Evolutionary conservation across 106 monocot genomes (phyloP), one percentile per base, ranked within the genome.

Genomic region (Apostasia ramifera): DNA sequence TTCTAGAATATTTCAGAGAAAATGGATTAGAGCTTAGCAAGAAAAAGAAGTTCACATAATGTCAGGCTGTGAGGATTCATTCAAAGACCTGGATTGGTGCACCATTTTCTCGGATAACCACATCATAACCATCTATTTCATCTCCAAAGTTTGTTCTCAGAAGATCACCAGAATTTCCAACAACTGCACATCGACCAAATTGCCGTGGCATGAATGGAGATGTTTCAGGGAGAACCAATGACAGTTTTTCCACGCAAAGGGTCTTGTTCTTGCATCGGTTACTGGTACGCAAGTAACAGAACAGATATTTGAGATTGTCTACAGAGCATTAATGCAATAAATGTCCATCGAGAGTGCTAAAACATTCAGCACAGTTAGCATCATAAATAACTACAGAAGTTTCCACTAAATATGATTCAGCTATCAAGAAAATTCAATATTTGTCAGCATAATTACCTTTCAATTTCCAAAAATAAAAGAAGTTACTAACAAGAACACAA

Each of bases 81-180:
- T 74, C 55, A 66, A 52, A 63, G 42, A 95, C 95, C 88, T 92
- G 80, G 55, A 90, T 87, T 55, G 97, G 92, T 14, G 97, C 97
- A 63, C 97, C 97, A 80, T 98, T 98, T 90, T 98, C 97, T 59
- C 97, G 80, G 72, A 98, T 55, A 51, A 98, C 97, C 74, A 68
- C 97, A 87, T 98, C 97, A 80, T 87, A 98, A 62, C 81, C 78
- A 80, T 98, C 97, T 53, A 98, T 98, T 70, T 98, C 92, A 73
- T 92, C 76, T 12, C 97, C 97, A 83, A 98, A 98, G 6, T 80
- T 85, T 71, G 92, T 98, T 81, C 92, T 89, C 42, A 98, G 81
- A 79, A 98, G 92, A 75, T 98, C 97, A n/a, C 97, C 97, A 66
- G 97, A 98, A 73, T 98, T 98, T 10, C 97, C 97, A 83, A 98